Evolutionary conservation across 176 grass and related monocot species (phyloP), one percentile per base, ranked within the genome.

Genomic region (Bothriochloa decipiens): DNA sequence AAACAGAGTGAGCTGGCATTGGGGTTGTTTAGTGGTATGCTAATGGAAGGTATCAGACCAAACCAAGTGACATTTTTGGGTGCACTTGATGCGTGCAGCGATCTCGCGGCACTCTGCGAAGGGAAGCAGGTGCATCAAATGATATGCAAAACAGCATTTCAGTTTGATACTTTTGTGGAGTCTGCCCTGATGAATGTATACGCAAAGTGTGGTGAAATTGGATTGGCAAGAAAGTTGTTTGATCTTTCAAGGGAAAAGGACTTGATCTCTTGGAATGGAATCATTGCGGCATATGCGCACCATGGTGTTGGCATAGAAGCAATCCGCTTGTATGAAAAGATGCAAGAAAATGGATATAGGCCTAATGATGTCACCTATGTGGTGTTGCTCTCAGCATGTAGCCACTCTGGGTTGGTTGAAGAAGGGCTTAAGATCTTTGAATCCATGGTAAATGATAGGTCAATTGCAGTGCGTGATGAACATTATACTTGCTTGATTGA

Each of bases 321-420:
- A 22, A 81, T 91, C 42, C 70, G 1, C 23, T 65, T 94, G 80
- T 94, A 87, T 77, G 76, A 82, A 67, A 88, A 85, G 53, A 97
- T 97, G 94, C 78, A 90, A 65, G 74, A 72, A 84, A 75, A 68
- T 72, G 89, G 94, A 62, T 92, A 86, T 81, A 88, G 23, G 61
- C 89, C 94, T 84, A 92, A 94, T 88, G 87, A 97, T 81, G 91
- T 91, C 32, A 94, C 94, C 67, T 97, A 94, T 78, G 89, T 97
- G 68, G 91, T 82, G 55, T 65, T 97, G 77, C 87, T 97, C 13
- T 97, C 94, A 74, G 94, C 94, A 36, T 97, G 94, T 70, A 93
- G 94, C 70, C 94, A 91, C 82, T 91, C 94, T 16, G 89, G 94
- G 68, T 86, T 93, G 55, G 89, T 90, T 3, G 94, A 91, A 32